Evolutionary conservation across 768 basidiomycete genomes (phyloP).

Genomic region (Butyriboletus loyo): DNA sequence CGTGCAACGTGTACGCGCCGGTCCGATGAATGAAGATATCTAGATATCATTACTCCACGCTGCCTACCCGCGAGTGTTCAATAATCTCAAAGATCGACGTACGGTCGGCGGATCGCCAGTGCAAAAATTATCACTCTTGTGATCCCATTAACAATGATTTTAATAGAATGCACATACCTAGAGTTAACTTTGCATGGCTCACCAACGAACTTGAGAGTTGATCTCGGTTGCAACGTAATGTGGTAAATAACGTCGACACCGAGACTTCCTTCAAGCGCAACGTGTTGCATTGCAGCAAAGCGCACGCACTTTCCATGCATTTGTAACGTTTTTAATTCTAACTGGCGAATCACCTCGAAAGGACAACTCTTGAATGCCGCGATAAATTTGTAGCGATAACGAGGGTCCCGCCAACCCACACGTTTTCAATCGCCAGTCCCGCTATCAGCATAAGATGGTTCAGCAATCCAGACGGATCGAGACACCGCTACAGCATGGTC

Average conservation of each 20-base stretch:
- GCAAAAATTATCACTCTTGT: neutral
- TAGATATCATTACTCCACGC: neutral
- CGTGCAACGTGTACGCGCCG: no score
- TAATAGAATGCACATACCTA: neutral
- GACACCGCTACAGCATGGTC: neutral
- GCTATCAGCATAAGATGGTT: neutral
- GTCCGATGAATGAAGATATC: neutral
- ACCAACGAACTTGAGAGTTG: neutral
- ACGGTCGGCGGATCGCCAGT: neutral
- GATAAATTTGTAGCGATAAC: no score
- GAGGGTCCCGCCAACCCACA: neutral
- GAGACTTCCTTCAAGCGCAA: neutral
- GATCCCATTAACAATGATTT: neutral
- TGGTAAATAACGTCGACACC: neutral
- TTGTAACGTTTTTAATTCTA: neutral
- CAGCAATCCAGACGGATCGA: neutral
- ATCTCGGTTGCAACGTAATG: neutral
- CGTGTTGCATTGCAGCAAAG: neutral
- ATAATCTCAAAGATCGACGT: neutral
- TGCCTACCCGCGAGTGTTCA: neutral
- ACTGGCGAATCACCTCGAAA: neutral
- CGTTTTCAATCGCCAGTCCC: neutral
- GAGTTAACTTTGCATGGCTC: neutral
- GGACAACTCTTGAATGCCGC: neutral
- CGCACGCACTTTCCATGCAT: neutral